These are phyloP conservation scores for Metschnikowia similis DNA, from an alignment of 805 yeast species.

Conservation along the genomic window DNA sequence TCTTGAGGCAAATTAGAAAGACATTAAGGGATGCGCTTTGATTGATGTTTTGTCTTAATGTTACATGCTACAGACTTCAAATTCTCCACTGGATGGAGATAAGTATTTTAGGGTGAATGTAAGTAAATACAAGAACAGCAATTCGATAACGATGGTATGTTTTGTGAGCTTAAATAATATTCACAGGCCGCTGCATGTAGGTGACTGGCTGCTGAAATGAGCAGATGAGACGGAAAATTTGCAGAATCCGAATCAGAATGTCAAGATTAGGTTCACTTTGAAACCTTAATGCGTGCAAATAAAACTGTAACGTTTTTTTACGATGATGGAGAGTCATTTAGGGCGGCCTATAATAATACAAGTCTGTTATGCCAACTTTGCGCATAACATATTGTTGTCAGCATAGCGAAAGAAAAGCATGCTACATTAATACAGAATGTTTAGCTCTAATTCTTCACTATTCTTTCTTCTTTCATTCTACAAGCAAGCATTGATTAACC, in stretches of 20 bases:
- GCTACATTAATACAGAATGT: not conserved
- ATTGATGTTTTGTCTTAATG: not conserved
- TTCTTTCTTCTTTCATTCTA: not conserved
- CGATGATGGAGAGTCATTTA: not conserved
- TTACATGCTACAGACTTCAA: not conserved
- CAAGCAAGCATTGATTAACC: not conserved
- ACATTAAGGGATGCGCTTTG: slow-evolving; percentile 6
- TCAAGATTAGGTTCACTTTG: not conserved
- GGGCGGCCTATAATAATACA: too few species aligned
- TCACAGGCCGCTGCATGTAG: too few species aligned
- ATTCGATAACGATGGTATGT: too few species aligned
- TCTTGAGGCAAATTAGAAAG: slow-evolving; percentile 12
- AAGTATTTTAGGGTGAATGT: not conserved
- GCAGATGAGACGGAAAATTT: too few species aligned
- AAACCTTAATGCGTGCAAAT: not conserved
- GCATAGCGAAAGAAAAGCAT: not conserved
- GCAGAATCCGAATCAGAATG: too few species aligned
- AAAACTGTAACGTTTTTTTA: not conserved
- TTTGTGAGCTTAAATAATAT: too few species aligned
- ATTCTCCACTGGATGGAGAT: not conserved
- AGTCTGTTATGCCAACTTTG: not conserved
- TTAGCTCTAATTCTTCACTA: too few species aligned
- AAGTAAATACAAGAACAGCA: not conserved
- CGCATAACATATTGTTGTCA: not conserved
- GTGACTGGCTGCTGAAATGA: too few species aligned